Percentiles rank a stretch among this genome's conserved stretches.
Evolutionary conservation across 2,329 filamentous ascomycete species (phyloP).

Genomic region (Xylaria sp.): DNA sequence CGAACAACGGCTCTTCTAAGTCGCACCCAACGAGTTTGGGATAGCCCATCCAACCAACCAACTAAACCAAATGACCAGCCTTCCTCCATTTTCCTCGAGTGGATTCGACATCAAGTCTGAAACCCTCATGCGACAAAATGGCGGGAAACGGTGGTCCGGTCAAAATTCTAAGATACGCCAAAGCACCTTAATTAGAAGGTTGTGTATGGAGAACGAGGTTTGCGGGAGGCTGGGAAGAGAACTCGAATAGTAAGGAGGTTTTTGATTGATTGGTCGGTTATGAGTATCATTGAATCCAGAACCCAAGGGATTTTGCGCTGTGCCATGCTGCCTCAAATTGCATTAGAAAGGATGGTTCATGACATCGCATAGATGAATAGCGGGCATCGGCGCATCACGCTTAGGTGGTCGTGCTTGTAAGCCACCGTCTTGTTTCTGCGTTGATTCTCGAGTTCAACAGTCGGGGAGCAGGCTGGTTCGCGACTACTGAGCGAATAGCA

Average conservation of each 20-base stretch:
- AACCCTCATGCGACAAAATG: neutral
- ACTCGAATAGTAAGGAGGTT: slow-evolving; percentile 42
- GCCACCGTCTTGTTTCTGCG: slow-evolving; percentile 40
- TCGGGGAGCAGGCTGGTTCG: slow-evolving; percentile 36
- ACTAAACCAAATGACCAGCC: neutral
- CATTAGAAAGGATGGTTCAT: neutral
- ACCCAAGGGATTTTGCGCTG: slow-evolving; percentile 18
- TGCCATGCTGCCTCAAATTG: slow-evolving; percentile 17
- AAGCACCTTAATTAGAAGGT: slow-evolving; percentile 41
- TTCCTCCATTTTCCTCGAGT: neutral
- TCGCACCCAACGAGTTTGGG: neutral
- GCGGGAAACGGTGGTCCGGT: neutral
- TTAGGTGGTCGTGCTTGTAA: slow-evolving; percentile 37
- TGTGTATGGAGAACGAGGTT: slow-evolving; percentile 38
- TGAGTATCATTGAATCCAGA: slow-evolving; percentile 31
- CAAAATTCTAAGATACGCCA: slow-evolving; percentile 21
- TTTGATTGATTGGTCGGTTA: slow-evolving; percentile 15
- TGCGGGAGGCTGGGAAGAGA: slow-evolving; percentile 40
- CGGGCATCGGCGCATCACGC: neutral
- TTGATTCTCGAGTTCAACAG: slow-evolving; percentile 43
- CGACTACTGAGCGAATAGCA: slow-evolving; percentile 37
- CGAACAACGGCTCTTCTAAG: neutral
- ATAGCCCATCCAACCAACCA: neutral
- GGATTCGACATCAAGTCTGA: slow-evolving; percentile 1
- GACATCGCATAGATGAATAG: neutral